A percentile compares a stretch with the other conserved stretches of the same genome.
These are phyloP conservation scores for Ormosia semicastrata DNA, from an alignment of 306 rosid genomes.

Conservation along the genomic window DNA sequence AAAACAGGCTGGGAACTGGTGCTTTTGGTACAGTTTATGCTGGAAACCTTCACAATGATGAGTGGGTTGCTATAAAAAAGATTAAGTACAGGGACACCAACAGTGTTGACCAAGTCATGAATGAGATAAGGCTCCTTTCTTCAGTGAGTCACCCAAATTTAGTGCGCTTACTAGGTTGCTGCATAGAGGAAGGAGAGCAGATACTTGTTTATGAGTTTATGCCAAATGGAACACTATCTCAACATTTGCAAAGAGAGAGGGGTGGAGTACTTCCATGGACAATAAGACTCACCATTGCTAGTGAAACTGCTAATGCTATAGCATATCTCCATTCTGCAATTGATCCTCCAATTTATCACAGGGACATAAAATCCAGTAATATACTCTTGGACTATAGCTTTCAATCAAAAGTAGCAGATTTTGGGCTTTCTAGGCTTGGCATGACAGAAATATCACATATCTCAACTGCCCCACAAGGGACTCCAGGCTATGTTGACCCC, in stretches of 20 bases:
- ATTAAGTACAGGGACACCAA: conserved; percentile 78
- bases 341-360: conserved; percentile 90
- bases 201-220: conserved; percentile 89
- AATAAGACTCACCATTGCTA: conserved; percentile 73
- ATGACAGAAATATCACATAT: conserved; percentile 77
- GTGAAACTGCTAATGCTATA: conserved; percentile 87
- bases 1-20: conserved; percentile 83
- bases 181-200: conserved; percentile 86
- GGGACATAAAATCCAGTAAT: conserved; percentile 91
- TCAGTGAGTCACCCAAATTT: conserved; percentile 95
- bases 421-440: conserved; percentile 97
- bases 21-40: conserved; percentile 93
- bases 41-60: conserved; percentile 73
- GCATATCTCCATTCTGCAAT: conserved; percentile 85
- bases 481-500: conserved; percentile 96
- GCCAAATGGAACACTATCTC: conserved; percentile 88
- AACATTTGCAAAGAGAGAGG: conserved; percentile 78
- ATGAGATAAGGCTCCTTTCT: conserved; percentile 90
- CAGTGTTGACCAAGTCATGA: conserved; percentile 87
- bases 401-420: conserved; percentile 95
- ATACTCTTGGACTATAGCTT: conserved; percentile 72
- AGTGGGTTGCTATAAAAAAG: conserved; percentile 79
- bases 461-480: conserved; percentile 98
- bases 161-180: conserved; percentile 92
- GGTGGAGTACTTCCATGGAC: conserved; percentile 83